Conservation (phyloP, 768 basidiomycete genomes). For the Termitomyces sp. region DNA sequence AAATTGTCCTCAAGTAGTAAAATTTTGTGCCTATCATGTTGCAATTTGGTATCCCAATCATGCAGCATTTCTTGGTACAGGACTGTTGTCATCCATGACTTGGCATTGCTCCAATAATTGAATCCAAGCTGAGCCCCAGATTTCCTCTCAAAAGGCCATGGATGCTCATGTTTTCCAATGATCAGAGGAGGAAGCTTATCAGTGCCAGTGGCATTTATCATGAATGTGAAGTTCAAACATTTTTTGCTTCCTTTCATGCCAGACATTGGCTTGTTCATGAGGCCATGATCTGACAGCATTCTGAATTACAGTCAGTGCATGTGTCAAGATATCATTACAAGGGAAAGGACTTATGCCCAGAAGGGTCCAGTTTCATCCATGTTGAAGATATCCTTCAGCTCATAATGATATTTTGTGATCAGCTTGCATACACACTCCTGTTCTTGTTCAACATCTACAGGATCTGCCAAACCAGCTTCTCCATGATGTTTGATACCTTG, state of each 20-base stretch:
- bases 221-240: too few species aligned
- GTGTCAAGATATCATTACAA: too few species aligned
- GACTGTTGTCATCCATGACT: not conserved
- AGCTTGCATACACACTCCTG: slow-evolving; percentile 18
- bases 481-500: slow-evolving; percentile 24
- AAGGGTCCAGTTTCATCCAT: too few species aligned
- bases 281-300: not conserved
- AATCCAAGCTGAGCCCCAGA: not conserved
- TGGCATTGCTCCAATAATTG: too few species aligned
- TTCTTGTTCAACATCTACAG: slow-evolving; percentile 20
- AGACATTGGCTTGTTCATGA: not conserved
- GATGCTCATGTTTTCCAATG: not conserved
- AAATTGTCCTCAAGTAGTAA: not conserved
- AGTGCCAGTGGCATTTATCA: too few species aligned
- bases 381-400: too few species aligned
- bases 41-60: not conserved
- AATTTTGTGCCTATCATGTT: not conserved
- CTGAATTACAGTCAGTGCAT: too few species aligned
- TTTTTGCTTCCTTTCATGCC: not conserved
- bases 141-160: not conserved
- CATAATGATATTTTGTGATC: slow-evolving; percentile 1
- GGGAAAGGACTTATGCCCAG: too few species aligned
- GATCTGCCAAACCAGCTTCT: slow-evolving; percentile 25
- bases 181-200: not conserved
- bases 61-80: not conserved